Evolutionary conservation across 345 rosid genomes (phyloP).

Genomic region (Boechera retrofracta): DNA sequence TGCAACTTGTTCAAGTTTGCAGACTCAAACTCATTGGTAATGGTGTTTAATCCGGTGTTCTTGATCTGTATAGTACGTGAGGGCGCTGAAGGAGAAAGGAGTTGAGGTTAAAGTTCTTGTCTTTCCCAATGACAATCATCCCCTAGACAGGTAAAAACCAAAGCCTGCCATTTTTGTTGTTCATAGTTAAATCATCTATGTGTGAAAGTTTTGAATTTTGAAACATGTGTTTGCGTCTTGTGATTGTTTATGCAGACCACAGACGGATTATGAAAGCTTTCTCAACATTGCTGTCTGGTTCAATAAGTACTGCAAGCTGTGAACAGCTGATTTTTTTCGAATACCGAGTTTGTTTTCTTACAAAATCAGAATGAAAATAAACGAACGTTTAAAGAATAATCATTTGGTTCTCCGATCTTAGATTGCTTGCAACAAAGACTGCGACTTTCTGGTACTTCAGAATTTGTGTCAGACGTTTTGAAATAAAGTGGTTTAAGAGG

Average conservation of each 20-base stretch:
- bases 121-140: constrained; percentile 80
- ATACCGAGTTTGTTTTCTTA: constrained; percentile 1
- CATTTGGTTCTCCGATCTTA: not conserved
- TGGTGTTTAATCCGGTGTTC: constrained; percentile 11
- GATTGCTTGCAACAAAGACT: not conserved
- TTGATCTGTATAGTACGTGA: constrained; percentile 59
- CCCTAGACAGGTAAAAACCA: constrained; percentile 63
- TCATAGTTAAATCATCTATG: constrained; percentile 30
- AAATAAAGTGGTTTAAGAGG: not conserved
- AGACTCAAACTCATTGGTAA: constrained; percentile 4
- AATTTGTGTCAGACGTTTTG: not conserved
- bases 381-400: not conserved
- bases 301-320: constrained; percentile 68
- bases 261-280: constrained; percentile 83
- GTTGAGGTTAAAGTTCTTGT: constrained; percentile 69
- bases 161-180: not conserved
- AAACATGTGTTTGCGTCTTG: constrained; percentile 23
- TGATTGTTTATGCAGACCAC: constrained; percentile 66
- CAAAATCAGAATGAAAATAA: not conserved
- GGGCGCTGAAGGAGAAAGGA: constrained; percentile 84
- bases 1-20: constrained; percentile 23
- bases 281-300: constrained; percentile 84
- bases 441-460: not conserved
- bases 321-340: not conserved
- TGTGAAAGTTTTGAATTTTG: not conserved